Evolutionary conservation across 2,329 filamentous ascomycete species (phyloP), one percentile per base, ranked within the genome.

Genomic region (Apiospora aurea): DNA sequence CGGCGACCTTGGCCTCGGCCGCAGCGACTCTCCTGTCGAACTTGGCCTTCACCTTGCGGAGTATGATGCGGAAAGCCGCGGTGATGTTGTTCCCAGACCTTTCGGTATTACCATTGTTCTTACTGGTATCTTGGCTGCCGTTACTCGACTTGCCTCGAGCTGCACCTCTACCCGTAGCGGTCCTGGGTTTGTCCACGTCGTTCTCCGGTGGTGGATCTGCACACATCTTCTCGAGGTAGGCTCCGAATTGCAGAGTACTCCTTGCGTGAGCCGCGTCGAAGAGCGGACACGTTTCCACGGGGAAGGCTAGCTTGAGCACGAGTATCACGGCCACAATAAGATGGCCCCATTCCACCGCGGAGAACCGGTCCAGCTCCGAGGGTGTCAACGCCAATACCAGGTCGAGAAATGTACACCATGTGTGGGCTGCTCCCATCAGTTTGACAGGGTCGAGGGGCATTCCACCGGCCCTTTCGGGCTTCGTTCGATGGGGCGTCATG

Each of bases 301-400:
- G 83, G 61, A 89, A 86, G 3, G 85, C 87, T 43, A 88, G 77
- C 1, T 85, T 83, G 67, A 86, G 82, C 21, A 82, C 83, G 5
- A 87, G 72, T 67, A 88, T 83, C 47, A 85, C 76, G 66, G 75
- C 47, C 74, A 79, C 67, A 64, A 88, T 82, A 69, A 88, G 77
- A 41, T 81, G 82, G 61, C 78, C 77, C 83, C 85, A 86, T 75
- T 88, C 85, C 18, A 81, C 78, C 41, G 80, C 78, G 67, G 81
- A 80, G 74, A 88, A 83, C 57, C 77, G 76, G 26, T 79, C 72
- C 68, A 86, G 78, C 21, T 78, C 75, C 2, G 74, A 68, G 1
- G 77, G 47, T 8, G 76, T 24, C 0, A 82, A 74, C 1, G 73
- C 71, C 0, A 67, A 44, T 13, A 83, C 61, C 70, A 79, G 76